Conservation (phyloP, 345 rosid genomes). For the Excoecaria cochinchinensis region DNA sequence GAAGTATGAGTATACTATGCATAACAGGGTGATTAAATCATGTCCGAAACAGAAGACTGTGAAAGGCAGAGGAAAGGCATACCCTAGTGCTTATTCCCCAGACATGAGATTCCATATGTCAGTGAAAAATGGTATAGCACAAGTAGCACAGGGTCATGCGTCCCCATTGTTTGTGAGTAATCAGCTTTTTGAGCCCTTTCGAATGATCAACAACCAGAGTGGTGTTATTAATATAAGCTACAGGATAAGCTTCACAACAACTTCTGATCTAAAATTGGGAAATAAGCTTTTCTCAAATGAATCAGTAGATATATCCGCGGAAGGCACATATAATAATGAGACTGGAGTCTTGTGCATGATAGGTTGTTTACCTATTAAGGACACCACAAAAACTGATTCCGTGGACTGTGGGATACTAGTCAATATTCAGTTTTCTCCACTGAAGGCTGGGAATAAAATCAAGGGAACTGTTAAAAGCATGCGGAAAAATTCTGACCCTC, state of each 20-base stretch:
- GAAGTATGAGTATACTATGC: slow-evolving; percentile 60
- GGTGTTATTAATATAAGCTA: slow-evolving; percentile 69
- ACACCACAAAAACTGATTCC: slow-evolving; percentile 26
- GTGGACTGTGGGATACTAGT: slow-evolving; percentile 63
- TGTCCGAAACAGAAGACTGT: slow-evolving; percentile 40
- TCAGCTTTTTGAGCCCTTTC: slow-evolving; percentile 28
- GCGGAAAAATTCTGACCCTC: slow-evolving; percentile 56
- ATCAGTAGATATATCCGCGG: slow-evolving; percentile 56
- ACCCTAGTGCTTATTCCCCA: slow-evolving; percentile 50
- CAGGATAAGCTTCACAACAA: slow-evolving; percentile 37
- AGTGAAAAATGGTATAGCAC: slow-evolving; percentile 44
- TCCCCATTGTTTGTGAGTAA: slow-evolving; percentile 68
- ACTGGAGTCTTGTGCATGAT: slow-evolving; percentile 80
- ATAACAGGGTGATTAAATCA: slow-evolving; percentile 32
- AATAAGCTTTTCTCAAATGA: slow-evolving; percentile 23
- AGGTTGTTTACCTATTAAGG: slow-evolving; percentile 54
- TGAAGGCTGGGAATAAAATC: slow-evolving; percentile 44
- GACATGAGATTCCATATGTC: slow-evolving; percentile 73
- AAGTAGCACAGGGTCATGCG: slow-evolving; percentile 43
- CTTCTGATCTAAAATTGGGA: slow-evolving; percentile 27
- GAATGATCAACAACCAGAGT: slow-evolving; percentile 23
- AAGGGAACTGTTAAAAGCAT: slow-evolving; percentile 72
- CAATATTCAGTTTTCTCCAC: slow-evolving; percentile 51
- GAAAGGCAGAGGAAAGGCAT: slow-evolving; percentile 45
- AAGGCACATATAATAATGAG: slow-evolving; percentile 64